These are phyloP conservation scores for Graphilbum ipis-grandicollis DNA, from an alignment of 2,329 filamentous ascomycete genomes.

Conservation along the genomic window DNA sequence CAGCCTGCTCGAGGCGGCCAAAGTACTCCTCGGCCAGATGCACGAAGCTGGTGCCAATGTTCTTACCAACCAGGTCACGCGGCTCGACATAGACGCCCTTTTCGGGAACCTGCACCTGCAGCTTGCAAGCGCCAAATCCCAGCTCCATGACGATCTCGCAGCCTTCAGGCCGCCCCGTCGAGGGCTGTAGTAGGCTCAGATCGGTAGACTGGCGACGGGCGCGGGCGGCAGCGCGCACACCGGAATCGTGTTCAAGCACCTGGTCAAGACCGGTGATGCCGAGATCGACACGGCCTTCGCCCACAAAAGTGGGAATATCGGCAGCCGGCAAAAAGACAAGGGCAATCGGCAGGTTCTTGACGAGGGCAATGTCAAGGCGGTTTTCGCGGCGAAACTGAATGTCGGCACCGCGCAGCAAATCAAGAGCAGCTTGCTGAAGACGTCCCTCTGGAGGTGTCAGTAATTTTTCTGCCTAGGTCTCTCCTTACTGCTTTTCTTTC, in stretches of 20 bases:
- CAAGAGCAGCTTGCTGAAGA: conserved; percentile 71
- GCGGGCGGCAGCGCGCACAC: conserved; percentile 30
- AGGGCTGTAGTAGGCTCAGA: too few relatives aligned
- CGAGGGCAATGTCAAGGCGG: conserved; percentile 89
- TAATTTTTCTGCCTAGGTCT: too few relatives aligned
- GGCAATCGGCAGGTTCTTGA: conserved; percentile 90
- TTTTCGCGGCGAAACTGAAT: conserved; percentile 93
- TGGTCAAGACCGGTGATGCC: conserved; percentile 92
- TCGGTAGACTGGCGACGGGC: conserved; percentile 21
- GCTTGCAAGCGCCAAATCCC: conserved; percentile 75
- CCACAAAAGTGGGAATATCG: conserved; percentile 94
- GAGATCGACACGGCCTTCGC: conserved; percentile 76
- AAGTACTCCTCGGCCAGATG: conserved; percentile 74
- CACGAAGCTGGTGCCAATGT: conserved; percentile 91
- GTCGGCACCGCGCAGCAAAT: conserved; percentile 83
- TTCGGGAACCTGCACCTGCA: conserved; percentile 92
- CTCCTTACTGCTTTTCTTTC: too few relatives aligned
- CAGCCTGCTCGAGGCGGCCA: conserved; percentile 48
- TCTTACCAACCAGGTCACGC: conserved; percentile 73
- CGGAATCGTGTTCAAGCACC: conserved; percentile 74
- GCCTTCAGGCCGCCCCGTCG: conserved; percentile 32
- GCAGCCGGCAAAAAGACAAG: conserved; percentile 93
- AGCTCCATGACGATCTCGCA: conserved; percentile 83
- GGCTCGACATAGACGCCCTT: conserved; percentile 56
- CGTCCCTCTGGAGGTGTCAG: conserved; percentile 54